These are phyloP conservation scores for Trametes cubensis DNA, from an alignment of 768 basidiomycete species.

Conservation along the genomic window DNA sequence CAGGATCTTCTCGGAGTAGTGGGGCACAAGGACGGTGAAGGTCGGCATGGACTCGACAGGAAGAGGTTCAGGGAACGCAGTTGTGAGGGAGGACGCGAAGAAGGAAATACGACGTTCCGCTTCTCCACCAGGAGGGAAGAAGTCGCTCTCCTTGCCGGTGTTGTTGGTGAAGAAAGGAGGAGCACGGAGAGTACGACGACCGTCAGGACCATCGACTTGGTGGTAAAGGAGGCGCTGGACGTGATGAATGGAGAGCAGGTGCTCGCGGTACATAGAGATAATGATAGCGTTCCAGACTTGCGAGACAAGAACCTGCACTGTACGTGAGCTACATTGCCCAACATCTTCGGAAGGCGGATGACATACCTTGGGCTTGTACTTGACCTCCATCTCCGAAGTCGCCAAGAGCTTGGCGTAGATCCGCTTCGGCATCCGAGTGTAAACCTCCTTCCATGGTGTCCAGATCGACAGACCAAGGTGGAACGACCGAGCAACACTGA, in stretches of 20 bases:
- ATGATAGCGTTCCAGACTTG: constrained; percentile 99
- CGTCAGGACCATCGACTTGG: constrained; percentile 89
- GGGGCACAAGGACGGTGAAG: constrained; percentile 98
- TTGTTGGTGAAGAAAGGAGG: constrained; percentile 99
- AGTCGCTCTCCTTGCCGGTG: constrained; percentile 72
- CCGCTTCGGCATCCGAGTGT: constrained; percentile 92
- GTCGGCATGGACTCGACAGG: constrained; percentile 99
- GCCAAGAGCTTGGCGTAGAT: constrained; percentile 98
- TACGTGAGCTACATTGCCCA: neutral
- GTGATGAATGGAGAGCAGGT: constrained; percentile 95
- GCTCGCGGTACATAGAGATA: constrained; percentile 99
- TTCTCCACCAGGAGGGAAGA: constrained; percentile 93
- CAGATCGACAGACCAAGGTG: constrained; percentile 93
- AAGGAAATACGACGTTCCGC: constrained; percentile 98
- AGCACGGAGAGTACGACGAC: constrained; percentile 91
- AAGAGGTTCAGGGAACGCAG: constrained; percentile 91
- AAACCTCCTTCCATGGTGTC: constrained; percentile 99
- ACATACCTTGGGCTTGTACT: constrained; percentile 95
- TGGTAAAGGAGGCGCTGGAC: constrained; percentile 97
- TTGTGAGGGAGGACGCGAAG: constrained; percentile 97
- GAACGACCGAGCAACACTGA: constrained; percentile 90
- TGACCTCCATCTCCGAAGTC: constrained; percentile 97
- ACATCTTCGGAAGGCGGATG: neutral
- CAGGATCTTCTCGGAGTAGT: constrained; percentile 98
- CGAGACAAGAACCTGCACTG: constrained; percentile 79